Percentiles rank a stretch among this genome's conserved stretches.
phyloP scores from a whole-genome alignment of 2,329 filamentous ascomycete genomes.

The Hypoxylon sp. region DNA sequence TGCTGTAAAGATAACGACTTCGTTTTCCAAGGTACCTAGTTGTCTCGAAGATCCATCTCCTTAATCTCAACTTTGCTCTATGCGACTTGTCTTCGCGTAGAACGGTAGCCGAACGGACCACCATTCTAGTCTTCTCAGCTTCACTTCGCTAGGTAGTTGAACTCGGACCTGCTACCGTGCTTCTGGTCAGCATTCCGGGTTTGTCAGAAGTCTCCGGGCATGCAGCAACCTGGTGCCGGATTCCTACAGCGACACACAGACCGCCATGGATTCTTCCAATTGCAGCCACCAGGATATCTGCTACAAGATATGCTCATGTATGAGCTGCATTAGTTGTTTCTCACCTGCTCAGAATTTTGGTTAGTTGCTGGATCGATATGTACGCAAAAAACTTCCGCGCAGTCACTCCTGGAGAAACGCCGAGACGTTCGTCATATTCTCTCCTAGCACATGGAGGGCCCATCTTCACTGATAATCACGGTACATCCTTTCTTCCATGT shows the following conservation, averaged over 20 bases:
- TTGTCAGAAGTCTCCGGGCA: constrained; percentile 6
- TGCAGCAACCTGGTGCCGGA: constrained; percentile 78
- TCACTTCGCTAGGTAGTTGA: constrained; percentile 80
- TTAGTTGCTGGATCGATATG: constrained; percentile 74
- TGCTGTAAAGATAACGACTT: constrained; percentile 78
- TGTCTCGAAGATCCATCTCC: constrained; percentile 78
- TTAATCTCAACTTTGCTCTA: constrained; percentile 90
- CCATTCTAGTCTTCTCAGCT: constrained; percentile 79
- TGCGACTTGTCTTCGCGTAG: constrained; percentile 88
- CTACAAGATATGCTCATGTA: constrained; percentile 96
- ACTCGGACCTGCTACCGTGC: constrained; percentile 74
- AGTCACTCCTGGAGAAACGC: constrained; percentile 81
- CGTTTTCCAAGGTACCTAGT: constrained; percentile 89
- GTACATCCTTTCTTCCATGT: neutral
- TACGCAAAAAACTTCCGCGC: constrained; percentile 83
- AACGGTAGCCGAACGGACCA: constrained; percentile 71
- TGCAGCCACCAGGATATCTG: constrained; percentile 64
- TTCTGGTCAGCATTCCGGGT: constrained; percentile 43
- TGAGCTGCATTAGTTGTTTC: constrained; percentile 85
- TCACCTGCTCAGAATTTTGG: constrained; percentile 60
- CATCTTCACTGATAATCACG: constrained; percentile 63
- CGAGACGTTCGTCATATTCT: constrained; percentile 78
- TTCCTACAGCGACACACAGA: constrained; percentile 84
- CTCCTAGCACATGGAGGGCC: constrained; percentile 67
- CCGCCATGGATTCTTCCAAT: constrained; percentile 78